Evolutionary conservation across 192 early-diverging fungal species (phyloP).

Genomic region (Coemansia sp.): DNA sequence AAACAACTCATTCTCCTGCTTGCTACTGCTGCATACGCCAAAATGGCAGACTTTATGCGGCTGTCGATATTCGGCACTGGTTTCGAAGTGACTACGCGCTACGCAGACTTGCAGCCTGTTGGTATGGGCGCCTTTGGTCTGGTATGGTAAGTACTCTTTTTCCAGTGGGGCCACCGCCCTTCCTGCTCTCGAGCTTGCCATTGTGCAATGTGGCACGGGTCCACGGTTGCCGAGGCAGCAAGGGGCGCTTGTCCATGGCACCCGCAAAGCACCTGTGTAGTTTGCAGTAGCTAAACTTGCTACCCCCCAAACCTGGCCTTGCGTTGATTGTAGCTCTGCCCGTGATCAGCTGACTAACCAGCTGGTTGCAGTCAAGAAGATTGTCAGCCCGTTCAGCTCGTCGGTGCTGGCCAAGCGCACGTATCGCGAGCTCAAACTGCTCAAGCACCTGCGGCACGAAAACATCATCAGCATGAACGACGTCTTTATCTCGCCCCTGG

Average conservation of each 20-base stretch:
- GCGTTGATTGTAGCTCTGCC: constrained; percentile 65
- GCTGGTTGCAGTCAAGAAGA: constrained; percentile 94
- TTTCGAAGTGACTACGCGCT: constrained; percentile 81
- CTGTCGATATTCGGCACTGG: constrained; percentile 80
- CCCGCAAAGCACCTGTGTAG: too few relatives aligned
- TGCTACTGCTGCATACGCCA: neutral
- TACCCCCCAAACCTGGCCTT: too few relatives aligned
- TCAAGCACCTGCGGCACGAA: constrained; percentile 91
- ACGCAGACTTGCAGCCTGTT: constrained; percentile 88
- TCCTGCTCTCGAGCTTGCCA: too few relatives aligned
- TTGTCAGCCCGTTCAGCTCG: constrained; percentile 91
- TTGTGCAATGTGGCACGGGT: too few relatives aligned
- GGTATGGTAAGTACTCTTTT: constrained; percentile 76
- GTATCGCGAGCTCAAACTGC: constrained; percentile 91
- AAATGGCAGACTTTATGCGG: constrained; percentile 71
- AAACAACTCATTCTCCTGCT: too few relatives aligned
- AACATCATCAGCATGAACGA: constrained; percentile 94
- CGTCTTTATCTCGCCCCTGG: constrained; percentile 89
- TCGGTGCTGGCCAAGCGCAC: constrained; percentile 92
- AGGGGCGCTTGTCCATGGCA: too few relatives aligned
- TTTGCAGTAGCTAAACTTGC: neutral
- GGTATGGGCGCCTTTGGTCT: constrained; percentile 98
- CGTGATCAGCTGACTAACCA: constrained; percentile 81
- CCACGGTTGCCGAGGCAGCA: too few relatives aligned
- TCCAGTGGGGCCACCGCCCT: too few relatives aligned